Evolutionary conservation across 2,329 filamentous ascomycete species (phyloP), one percentile per base, ranked within the genome.

Genomic region (Pyrenochaeta sp.): DNA sequence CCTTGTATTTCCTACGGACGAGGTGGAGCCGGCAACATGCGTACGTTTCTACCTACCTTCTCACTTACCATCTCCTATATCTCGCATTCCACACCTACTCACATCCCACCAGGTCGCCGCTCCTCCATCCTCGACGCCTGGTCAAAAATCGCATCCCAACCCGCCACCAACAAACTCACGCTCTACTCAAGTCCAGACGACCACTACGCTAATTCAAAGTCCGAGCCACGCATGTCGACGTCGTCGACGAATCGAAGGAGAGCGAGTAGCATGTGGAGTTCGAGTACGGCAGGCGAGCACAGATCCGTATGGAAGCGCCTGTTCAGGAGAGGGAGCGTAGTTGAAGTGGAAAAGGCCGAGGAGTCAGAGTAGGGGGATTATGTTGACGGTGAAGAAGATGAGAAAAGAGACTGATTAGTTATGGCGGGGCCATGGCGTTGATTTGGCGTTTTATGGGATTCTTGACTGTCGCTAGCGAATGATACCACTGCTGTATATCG

Each of bases 1-100:
- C 37, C 53, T 2, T 62, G 52, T 28, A 52, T 62, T 24, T 46
- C 60, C 9, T 62, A 62, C 19, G 60, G 60, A 9, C 60, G 60
- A 6, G 60, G 60, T 2, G 60, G 60, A 46, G 60, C 60, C 13
- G 60, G 60, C 24, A 62, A 62, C 24, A 62, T 62, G 56, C 60
- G 60, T 60, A 55, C 8, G 49, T 36, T 13, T 15, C 15, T 36
- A 19, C 19, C 36, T 6, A 30, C 27, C 39, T 37, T 25, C 13
- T 19, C 22, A 15, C 22, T 40, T 44, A n/a, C 36, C 34, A 19
- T 6, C 6, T 9, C 9, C 49, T 36, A 36, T 8, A 15, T 15
- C 25, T 10, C 34, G 32, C 22, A n/a, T 43, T 25, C 28, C 28
- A 8, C 2, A 32, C 13, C 22, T 8, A 48, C 36, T n/a, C 25